Base-by-base conservation (phyloP, 208 protist genomes). In the Cochliopodium minus region DNA sequence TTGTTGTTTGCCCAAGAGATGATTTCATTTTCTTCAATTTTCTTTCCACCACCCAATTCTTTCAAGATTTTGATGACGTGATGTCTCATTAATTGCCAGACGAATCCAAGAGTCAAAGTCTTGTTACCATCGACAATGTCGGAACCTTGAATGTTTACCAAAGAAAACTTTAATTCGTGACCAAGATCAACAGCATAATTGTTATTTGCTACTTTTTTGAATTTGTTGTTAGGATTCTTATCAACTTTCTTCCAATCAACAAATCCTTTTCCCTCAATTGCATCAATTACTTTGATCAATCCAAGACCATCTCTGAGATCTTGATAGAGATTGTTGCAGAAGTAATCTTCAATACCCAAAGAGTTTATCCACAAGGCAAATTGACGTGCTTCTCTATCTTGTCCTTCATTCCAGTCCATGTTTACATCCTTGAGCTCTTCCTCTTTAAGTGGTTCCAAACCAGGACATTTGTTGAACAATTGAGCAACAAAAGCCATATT, bases 281-380 rank as follows among this genome's bases (percentile, higher is more conserved):
- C 72, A 43, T 86, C 77, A 30, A 86, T 71, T 0, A 86, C 39
- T 57, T 84, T 64, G 11, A 86, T 50, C 2, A 86, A 68, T 3
- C 78, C 68, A 4, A 78, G 34, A 57, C 81, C 81, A 60, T 86
- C 73, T 33, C 57, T 42, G 1, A 86, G 48, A 62, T 84, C 78
- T 61, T 68, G 51, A 47, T 76, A 85, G 4, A 87, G 54, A 59
- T 80, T 74, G 63, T 78, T 79, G 30, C 17, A 28, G 9, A 83
- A 71, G 26, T 70, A 78, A 40, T 68, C 66, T 11, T 81, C 70
- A 20, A 86, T 69, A 55, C 78, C 81, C 0, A 85, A 43, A 13
- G 62, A 72, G 67, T 87, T 83, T 66, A 87, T 83, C 81, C 81
- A 87, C 61, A 79, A 78, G 32, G 73, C 43, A 72, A 83, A 87